Percentiles rank a stretch among this genome's conserved stretches.
Conservation (phyloP, 371 early-diverging fungal species). For the Thermomucor indicae-seudaticae region DNA sequence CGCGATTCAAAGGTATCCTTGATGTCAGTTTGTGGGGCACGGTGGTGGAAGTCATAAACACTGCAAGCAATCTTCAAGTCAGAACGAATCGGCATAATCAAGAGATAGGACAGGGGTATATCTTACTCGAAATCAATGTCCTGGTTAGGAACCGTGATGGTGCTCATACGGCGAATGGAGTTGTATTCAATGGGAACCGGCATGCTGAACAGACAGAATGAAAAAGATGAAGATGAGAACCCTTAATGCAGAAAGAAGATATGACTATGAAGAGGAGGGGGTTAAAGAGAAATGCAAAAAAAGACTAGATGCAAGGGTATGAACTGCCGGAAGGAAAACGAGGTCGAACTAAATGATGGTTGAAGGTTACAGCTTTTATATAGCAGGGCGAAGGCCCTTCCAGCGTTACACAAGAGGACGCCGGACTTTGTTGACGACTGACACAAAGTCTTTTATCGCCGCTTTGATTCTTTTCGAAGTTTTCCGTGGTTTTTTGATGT, state of each 20-base stretch:
- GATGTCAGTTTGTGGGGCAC: slow-evolving; percentile 35
- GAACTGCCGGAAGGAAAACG: slow-evolving; percentile 1
- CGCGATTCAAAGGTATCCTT: slow-evolving; percentile 48
- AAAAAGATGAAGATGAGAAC: neutral
- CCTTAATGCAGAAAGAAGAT: neutral
- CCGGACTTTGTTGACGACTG: neutral
- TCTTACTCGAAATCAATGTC: slow-evolving; percentile 39
- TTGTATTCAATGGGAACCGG: slow-evolving; percentile 34
- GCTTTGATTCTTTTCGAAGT: too few relatives aligned
- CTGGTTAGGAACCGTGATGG: slow-evolving; percentile 29
- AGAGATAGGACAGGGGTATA: neutral
- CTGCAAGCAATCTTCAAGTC: slow-evolving; percentile 13
- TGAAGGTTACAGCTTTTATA: slow-evolving; percentile 8
- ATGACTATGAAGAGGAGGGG: slow-evolving; percentile 1
- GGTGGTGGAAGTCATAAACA: slow-evolving; percentile 40
- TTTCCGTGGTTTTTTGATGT: too few relatives aligned
- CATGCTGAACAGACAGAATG: slow-evolving; percentile 13
- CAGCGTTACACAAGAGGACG: slow-evolving; percentile 12
- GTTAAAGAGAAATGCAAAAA: slow-evolving; percentile 2
- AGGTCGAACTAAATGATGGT: slow-evolving; percentile 4
- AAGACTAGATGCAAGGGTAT: slow-evolving; percentile 17
- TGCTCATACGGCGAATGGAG: slow-evolving; percentile 30
- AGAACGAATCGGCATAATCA: neutral
- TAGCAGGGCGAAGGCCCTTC: too few relatives aligned
- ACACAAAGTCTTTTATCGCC: neutral